Percentiles rank a stretch among this genome's conserved stretches.
Evolutionary conservation across 106 monocot genomes (phyloP).

Genomic region (Phalaenopsis aphrodite): DNA sequence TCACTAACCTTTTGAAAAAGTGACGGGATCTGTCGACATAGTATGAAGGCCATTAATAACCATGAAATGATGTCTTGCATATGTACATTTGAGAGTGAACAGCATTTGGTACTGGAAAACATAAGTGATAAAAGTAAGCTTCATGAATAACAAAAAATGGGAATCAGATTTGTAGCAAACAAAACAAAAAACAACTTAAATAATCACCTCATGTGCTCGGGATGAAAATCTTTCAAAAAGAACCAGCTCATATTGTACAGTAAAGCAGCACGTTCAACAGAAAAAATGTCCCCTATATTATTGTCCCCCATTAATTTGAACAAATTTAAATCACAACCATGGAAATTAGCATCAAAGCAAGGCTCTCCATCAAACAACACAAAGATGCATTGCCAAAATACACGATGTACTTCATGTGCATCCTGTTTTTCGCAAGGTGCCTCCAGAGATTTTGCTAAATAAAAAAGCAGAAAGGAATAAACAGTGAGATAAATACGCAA

Average conservation of each 20-base stretch:
- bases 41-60: constrained; percentile 68
- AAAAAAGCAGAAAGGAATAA: background rate
- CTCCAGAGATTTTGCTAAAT: constrained; percentile 39
- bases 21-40: constrained; percentile 42
- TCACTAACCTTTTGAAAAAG: constrained; percentile 66
- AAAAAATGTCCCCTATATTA: constrained; percentile 29
- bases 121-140: background rate
- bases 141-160: background rate
- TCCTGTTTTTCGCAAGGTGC: constrained; percentile 21
- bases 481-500: background rate
- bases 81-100: constrained; percentile 44
- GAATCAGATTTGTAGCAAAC: background rate
- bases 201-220: constrained; percentile 36
- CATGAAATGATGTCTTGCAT: constrained; percentile 46
- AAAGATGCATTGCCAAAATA: constrained; percentile 54
- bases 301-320: constrained; percentile 41
- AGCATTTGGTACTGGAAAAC: constrained; percentile 51
- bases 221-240: constrained; percentile 42
- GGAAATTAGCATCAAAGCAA: constrained; percentile 5
- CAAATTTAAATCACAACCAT: constrained; percentile 15
- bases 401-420: constrained; percentile 55
- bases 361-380: constrained; percentile 33
- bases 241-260: constrained; percentile 59
- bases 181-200: constrained; percentile 3
- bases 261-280: constrained; percentile 54